Percentiles rank a stretch among this genome's conserved stretches.
Conservation (phyloP, 495 filamentous ascomycete species). For the Poronia punctata region DNA sequence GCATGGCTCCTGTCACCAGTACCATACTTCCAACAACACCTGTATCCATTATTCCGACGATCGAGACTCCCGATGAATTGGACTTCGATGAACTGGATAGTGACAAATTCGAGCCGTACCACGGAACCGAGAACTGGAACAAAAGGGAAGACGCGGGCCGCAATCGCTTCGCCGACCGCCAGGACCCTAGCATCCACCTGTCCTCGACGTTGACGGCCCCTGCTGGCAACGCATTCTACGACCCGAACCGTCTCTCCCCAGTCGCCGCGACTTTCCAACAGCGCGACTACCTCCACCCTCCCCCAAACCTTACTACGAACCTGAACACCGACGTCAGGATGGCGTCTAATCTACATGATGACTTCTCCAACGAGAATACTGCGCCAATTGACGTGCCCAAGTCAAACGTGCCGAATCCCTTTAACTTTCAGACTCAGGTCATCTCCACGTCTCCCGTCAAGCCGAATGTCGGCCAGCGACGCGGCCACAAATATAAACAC, state of each 20-base stretch:
- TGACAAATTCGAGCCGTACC: no score
- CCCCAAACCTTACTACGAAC: no score
- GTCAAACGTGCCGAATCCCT: conserved; percentile 52
- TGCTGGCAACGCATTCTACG: conserved; percentile 32
- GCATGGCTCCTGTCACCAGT: conserved; percentile 4
- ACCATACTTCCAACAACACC: conserved; percentile 14
- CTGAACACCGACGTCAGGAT: conserved; percentile 23
- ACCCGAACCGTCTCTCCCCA: conserved; percentile 60
- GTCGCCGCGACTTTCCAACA: conserved; percentile 45
- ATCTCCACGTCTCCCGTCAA: conserved; percentile 74
- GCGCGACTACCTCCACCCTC: not conserved
- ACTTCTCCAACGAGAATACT: conserved; percentile 20
- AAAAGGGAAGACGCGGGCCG: conserved; percentile 3
- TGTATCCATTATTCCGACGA: conserved; percentile 23
- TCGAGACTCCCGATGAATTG: conserved; percentile 21
- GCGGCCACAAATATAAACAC: conserved; percentile 97
- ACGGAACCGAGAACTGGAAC: conserved; percentile 16
- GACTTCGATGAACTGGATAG: no score
- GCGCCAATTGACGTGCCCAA: conserved; percentile 18
- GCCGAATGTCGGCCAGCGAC: conserved; percentile 81
- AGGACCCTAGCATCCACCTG: conserved; percentile 8
- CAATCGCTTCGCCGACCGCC: conserved; percentile 11
- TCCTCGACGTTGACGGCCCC: conserved; percentile 11
- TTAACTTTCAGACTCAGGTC: conserved; percentile 88
- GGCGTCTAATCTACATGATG: conserved; percentile 24